Conservation (phyloP, 768 basidiomycete species). For the Podaxis pistillaris region DNA sequence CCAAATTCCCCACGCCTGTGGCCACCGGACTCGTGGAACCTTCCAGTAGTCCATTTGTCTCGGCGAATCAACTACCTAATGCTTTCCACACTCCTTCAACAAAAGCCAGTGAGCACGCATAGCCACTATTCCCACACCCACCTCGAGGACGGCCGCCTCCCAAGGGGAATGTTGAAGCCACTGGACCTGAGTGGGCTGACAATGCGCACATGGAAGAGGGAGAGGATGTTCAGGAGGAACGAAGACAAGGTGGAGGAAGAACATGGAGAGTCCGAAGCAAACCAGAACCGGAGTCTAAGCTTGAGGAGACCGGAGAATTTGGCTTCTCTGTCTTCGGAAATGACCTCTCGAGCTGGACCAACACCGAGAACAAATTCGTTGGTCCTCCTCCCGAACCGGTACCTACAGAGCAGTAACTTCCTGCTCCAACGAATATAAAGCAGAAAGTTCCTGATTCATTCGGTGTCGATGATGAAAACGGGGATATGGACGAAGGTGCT, state of each 20-base stretch:
- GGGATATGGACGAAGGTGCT: constrained; percentile 29
- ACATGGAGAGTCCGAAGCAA: constrained; percentile 18
- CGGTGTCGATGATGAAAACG: constrained; percentile 37
- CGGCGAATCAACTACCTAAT: constrained; percentile 55
- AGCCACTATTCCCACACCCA: constrained; percentile 28
- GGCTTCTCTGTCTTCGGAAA: constrained; percentile 29
- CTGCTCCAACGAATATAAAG: constrained; percentile 18
- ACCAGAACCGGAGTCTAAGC: constrained; percentile 4
- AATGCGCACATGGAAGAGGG: constrained; percentile 21
- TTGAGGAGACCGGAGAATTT: constrained; percentile 20
- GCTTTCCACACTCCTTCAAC: constrained; percentile 57
- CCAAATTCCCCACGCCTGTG: constrained; percentile 23
- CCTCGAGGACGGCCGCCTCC: constrained; percentile 1
- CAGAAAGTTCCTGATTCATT: constrained; percentile 44
- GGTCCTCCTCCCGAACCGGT: constrained; percentile 4
- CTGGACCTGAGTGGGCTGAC: constrained; percentile 18
- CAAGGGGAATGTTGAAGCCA: not conserved
- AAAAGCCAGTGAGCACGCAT: constrained; percentile 35
- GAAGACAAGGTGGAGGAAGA: constrained; percentile 19
- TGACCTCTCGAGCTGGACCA: not conserved
- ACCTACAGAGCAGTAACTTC: constrained; percentile 9
- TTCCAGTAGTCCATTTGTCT: constrained; percentile 35
- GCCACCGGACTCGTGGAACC: constrained; percentile 17
- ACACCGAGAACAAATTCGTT: constrained; percentile 8
- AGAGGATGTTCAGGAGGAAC: not conserved